Percentiles rank a stretch among this genome's conserved stretches.
Conservation (phyloP, 345 rosid genomes). For the Ceriops zippeliana region DNA sequence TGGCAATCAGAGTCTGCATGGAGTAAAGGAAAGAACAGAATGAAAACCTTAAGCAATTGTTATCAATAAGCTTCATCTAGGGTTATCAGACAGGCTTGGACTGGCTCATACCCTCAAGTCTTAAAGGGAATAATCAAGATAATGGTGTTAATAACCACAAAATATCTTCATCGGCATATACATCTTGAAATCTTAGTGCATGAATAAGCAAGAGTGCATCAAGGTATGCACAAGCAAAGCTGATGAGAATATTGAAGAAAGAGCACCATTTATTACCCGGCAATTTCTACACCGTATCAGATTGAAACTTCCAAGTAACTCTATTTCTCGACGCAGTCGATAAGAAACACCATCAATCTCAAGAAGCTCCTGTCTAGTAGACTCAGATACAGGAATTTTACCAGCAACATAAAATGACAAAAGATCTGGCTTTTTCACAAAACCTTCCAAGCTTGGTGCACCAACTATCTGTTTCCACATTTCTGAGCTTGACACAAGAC, state of each 20-base stretch:
- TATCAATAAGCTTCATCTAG: background rate
- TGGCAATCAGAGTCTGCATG: slow-evolving; percentile 65
- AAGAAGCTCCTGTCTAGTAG: slow-evolving; percentile 88
- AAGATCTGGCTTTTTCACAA: slow-evolving; percentile 73
- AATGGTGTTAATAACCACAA: too few relatives aligned
- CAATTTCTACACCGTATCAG: slow-evolving; percentile 75
- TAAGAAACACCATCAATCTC: slow-evolving; percentile 86
- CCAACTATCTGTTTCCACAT: slow-evolving; percentile 92
- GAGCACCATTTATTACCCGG: slow-evolving; percentile 42
- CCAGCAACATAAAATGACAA: slow-evolving; percentile 86
- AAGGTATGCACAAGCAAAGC: background rate
- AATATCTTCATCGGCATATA: too few relatives aligned
- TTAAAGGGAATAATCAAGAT: too few relatives aligned
- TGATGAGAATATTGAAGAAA: slow-evolving; percentile 1
- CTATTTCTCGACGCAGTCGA: slow-evolving; percentile 81
- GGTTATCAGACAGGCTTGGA: background rate
- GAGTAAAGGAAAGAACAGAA: background rate
- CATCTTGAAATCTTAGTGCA: background rate
- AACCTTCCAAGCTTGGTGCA: slow-evolving; percentile 61
- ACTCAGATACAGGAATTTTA: slow-evolving; percentile 85
- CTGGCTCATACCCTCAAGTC: background rate
- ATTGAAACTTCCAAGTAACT: slow-evolving; percentile 68
- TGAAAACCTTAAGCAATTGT: background rate
- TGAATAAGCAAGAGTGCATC: background rate
- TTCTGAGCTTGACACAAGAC: slow-evolving; percentile 40